Conservation (phyloP, 2,329 filamentous ascomycete genomes). For the Sphaerulina vaccinii region DNA sequence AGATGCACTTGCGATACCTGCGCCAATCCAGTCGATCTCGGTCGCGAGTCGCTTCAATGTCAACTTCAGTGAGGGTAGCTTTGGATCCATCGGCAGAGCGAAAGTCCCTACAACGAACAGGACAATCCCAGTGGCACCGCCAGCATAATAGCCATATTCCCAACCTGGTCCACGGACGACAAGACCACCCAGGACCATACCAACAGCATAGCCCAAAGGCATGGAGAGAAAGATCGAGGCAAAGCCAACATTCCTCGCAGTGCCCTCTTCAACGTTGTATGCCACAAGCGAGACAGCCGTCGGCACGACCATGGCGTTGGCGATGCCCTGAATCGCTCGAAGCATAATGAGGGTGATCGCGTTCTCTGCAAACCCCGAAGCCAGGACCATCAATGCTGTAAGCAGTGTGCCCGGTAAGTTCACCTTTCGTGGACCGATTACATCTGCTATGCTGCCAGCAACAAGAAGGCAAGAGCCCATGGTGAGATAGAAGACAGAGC, state of each 20-base stretch:
- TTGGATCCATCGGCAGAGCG: too few relatives aligned
- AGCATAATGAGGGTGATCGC: conserved; percentile 34
- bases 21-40: conserved; percentile 57
- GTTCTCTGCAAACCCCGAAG: conserved; percentile 42
- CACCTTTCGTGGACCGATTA: conserved; percentile 49
- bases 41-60: conserved; percentile 33
- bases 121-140: conserved; percentile 44
- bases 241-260: conserved; percentile 53
- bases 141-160: conserved; percentile 52
- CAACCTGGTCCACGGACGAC: conserved; percentile 52
- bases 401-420: conserved; percentile 45
- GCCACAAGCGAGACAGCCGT: conserved; percentile 52
- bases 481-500: conserved; percentile 42
- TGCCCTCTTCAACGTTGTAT: conserved; percentile 47
- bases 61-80: conserved; percentile 26
- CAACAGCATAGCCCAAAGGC: conserved; percentile 53
- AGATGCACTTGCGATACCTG: conserved; percentile 46
- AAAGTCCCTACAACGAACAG: too few relatives aligned
- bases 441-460: conserved; percentile 52
- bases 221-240: conserved; percentile 51
- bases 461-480: conserved; percentile 52
- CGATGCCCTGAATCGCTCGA: conserved; percentile 26
- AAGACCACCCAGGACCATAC: conserved; percentile 52
- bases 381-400: conserved; percentile 40
- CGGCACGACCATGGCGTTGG: conserved; percentile 38